These are phyloP conservation scores for Asterochloris sp. DNA, from an alignment of 139 green algal species.

Conservation along the genomic window DNA sequence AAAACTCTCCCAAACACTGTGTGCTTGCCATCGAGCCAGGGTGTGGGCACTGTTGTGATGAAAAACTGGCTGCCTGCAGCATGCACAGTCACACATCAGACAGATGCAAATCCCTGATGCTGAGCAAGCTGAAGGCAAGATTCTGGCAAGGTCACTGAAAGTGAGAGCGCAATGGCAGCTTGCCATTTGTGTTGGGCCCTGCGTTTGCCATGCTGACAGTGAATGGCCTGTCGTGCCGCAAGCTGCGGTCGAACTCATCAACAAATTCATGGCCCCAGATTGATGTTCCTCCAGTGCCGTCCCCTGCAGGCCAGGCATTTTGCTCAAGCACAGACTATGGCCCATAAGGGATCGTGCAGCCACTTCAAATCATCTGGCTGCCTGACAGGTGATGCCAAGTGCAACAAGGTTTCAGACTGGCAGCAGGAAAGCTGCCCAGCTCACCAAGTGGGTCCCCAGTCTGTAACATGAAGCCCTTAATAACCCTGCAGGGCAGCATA, in stretches of 20 bases:
- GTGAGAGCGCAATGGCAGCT: neutral
- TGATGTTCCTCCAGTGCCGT: constrained; percentile 93
- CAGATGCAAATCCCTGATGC: no score
- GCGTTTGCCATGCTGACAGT: constrained; percentile 91
- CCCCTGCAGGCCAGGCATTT: constrained; percentile 47
- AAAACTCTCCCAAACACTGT: constrained; percentile 72
- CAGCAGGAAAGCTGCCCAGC: neutral
- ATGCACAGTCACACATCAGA: neutral
- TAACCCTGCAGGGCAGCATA: constrained; percentile 57
- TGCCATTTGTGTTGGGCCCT: constrained; percentile 65
- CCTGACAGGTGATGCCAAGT: no score
- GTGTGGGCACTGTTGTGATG: constrained; percentile 86
- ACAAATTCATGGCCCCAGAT: constrained; percentile 98
- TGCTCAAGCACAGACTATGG: neutral
- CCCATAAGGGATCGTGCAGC: no score
- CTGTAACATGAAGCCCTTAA: constrained; percentile 99
- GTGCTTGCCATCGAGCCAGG: constrained; percentile 77
- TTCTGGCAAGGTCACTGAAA: neutral
- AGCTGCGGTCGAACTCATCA: constrained; percentile 89
- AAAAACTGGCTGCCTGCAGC: constrained; percentile 67
- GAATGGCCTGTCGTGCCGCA: constrained; percentile 87
- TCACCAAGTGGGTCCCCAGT: constrained; percentile 78
- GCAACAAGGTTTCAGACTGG: no score
- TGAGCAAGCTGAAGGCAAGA: no score
- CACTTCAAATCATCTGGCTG: no score